Percentiles rank a stretch among this genome's conserved stretches.
phyloP scores from a whole-genome alignment of 805 yeast genomes.

The Kazachstania martiniae region DNA sequence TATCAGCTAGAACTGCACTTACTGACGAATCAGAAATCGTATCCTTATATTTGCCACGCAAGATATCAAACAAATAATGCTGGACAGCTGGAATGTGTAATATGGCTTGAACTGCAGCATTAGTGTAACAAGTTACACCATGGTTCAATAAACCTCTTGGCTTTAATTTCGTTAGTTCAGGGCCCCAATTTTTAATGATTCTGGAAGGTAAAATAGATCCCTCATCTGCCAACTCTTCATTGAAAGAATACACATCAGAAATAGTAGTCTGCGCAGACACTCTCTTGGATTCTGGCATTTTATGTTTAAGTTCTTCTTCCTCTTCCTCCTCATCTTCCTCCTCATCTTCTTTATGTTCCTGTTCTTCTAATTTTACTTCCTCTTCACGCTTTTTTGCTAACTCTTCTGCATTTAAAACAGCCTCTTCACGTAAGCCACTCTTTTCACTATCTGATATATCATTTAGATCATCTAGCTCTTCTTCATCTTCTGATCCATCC shows the following conservation, averaged over 20 bases:
- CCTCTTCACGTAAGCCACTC: conserved; percentile 15
- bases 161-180: conserved; percentile 34
- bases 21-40: conserved; percentile 47
- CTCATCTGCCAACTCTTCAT: conserved; percentile 46
- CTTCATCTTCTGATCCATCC: conserved; percentile 9
- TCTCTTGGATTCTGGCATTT: conserved; percentile 9
- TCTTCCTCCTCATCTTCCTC: conserved; percentile 25
- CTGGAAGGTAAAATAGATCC: conserved; percentile 53
- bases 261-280: conserved; percentile 5
- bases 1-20: conserved; percentile 55
- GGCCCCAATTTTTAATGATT: conserved; percentile 61
- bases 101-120: conserved; percentile 86
- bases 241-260: conserved; percentile 39
- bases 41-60: conserved; percentile 39
- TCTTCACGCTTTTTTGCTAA: conserved; percentile 4
- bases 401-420: conserved; percentile 13
- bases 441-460: conserved; percentile 26
- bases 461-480: conserved; percentile 7
- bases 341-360: conserved; percentile 25
- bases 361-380: conserved; percentile 11
- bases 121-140: conserved; percentile 95
- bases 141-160: conserved; percentile 75
- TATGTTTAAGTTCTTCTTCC: conserved; percentile 25
- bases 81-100: conserved; percentile 85
- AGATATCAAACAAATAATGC: conserved; percentile 65